Evolutionary conservation across 306 rosid genomes (phyloP).

Genomic region (Leucaena leucocephala): DNA sequence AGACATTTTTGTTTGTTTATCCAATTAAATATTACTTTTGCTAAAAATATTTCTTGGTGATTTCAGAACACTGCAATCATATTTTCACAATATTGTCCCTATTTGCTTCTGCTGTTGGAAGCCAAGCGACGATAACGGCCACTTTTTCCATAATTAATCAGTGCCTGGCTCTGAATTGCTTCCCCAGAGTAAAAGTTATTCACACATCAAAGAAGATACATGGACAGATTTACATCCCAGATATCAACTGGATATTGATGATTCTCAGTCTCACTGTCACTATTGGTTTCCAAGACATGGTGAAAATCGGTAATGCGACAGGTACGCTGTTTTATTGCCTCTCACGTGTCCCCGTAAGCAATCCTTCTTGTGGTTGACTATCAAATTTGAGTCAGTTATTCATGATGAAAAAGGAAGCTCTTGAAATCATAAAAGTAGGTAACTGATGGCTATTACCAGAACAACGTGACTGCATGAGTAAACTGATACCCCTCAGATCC

Average conservation of each 20-base stretch:
- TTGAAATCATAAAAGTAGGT: background rate
- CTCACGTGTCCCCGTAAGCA: background rate
- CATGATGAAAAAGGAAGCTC: background rate
- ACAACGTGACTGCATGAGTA: background rate
- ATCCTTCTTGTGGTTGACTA: background rate
- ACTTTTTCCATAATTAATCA: constrained; percentile 84
- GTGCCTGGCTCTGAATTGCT: constrained; percentile 82
- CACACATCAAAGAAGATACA: constrained; percentile 77
- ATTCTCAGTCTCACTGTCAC: constrained; percentile 74
- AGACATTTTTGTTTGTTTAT: background rate
- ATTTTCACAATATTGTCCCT: constrained; percentile 56
- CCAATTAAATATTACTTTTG: background rate
- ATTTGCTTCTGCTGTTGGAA: constrained; percentile 80
- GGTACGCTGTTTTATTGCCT: constrained; percentile 44
- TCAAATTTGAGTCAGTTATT: background rate
- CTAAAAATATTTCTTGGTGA: constrained; percentile 36
- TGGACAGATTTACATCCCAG: constrained; percentile 91
- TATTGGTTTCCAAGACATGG: constrained; percentile 61
- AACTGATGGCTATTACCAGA: background rate
- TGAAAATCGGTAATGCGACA: constrained; percentile 82
- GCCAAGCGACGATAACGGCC: constrained; percentile 92
- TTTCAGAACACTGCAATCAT: constrained; percentile 54
- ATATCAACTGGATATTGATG: constrained; percentile 89
- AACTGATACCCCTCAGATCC: background rate
- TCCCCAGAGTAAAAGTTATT: constrained; percentile 90